Percentiles rank a stretch among this genome's conserved stretches.
Conservation (phyloP, 2,329 filamentous ascomycete genomes). For the Hortaea sp. region DNA sequence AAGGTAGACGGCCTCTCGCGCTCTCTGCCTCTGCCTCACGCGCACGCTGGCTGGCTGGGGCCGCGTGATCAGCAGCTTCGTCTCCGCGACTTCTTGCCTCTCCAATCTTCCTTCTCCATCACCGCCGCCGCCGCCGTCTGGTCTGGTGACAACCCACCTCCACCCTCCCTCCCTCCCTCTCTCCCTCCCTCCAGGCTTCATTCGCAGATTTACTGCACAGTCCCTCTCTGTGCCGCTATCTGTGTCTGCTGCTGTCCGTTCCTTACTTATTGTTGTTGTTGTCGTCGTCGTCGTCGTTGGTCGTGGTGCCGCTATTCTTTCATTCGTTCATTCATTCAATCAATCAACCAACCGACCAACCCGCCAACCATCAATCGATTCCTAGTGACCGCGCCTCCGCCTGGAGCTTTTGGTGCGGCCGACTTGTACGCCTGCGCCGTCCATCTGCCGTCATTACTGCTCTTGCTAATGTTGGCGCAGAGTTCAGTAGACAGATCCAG, state of each 20-base stretch:
- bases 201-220: slow-evolving; percentile 4
- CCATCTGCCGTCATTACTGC: background rate
- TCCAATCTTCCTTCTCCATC: background rate
- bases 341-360: background rate
- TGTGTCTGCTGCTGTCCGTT: slow-evolving; percentile 12
- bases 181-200: slow-evolving; percentile 5
- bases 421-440: background rate
- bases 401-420: background rate
- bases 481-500: background rate
- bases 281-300: background rate
- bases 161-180: slow-evolving; percentile 7
- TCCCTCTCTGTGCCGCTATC: slow-evolving; percentile 6
- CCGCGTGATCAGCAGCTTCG: background rate
- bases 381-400: background rate
- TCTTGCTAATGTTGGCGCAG: background rate
- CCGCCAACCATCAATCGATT: no score
- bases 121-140: no score
- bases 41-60: background rate
- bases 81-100: background rate
- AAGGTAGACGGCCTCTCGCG: background rate
- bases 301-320: no score
- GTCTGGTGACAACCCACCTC: background rate
- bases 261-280: slow-evolving; percentile 2
- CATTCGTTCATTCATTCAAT: background rate
- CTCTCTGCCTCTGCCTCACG: background rate